Conservation (phyloP, 2,329 filamentous ascomycete genomes). For the Ambrosiella cleistominuta region DNA sequence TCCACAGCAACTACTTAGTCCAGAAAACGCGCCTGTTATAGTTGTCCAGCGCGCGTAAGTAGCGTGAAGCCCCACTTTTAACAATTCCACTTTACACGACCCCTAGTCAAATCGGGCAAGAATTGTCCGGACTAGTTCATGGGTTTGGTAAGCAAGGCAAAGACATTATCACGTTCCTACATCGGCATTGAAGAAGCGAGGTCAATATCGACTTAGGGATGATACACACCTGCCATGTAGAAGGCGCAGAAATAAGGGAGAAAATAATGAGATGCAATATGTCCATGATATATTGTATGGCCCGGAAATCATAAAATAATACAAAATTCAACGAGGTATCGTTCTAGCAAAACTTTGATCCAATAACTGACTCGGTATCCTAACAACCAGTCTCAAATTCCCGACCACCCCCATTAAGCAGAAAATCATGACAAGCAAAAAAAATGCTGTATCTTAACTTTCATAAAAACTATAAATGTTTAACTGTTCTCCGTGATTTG, state of each 20-base stretch:
- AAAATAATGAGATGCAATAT: too few species aligned
- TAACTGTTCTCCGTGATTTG: slow-evolving; percentile 12
- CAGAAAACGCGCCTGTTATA: slow-evolving; percentile 6
- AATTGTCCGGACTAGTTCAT: neutral
- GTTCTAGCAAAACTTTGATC: too few species aligned
- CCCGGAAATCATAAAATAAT: too few species aligned
- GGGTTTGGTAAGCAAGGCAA: neutral
- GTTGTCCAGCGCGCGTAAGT: neutral
- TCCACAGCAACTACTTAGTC: neutral
- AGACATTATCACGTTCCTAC: too few species aligned
- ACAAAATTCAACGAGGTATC: too few species aligned
- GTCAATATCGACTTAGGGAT: neutral
- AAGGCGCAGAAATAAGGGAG: too few species aligned
- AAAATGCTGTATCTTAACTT: neutral
- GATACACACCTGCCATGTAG: neutral
- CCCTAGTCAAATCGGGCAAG: neutral
- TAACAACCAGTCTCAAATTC: too few species aligned
- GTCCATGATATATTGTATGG: too few species aligned
- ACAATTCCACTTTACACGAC: slow-evolving; percentile 12
- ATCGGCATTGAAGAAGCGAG: neutral
- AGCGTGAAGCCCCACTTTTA: slow-evolving; percentile 2
- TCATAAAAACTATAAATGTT: neutral
- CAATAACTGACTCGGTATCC: too few species aligned
- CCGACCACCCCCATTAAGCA: neutral
- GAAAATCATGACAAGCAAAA: neutral